Base-by-base conservation (phyloP, 2,329 filamentous ascomycete genomes). In the Trichoderma sp. region DNA sequence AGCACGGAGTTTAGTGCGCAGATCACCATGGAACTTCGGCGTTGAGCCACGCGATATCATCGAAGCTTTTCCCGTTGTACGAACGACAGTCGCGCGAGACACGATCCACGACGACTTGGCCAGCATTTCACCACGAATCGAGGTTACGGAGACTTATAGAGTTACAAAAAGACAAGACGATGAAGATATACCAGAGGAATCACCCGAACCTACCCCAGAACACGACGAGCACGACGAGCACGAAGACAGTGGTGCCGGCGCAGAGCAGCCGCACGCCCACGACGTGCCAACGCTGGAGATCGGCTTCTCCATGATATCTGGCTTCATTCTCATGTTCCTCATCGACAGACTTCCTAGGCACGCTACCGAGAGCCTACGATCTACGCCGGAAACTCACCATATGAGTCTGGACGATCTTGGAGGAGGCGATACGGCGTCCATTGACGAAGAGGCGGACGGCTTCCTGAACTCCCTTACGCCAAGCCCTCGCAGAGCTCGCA, bases 311-410 rank as follows among this genome's bases (percentile, higher is more conserved):
- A 85, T 99, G 66, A 90, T 97, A 70, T 84, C 93, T 17, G 96
- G 96, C 13, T 99, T 98, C 81, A 90, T 97, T 71, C 87, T 98
- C 74, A 99, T 99, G 96, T 98, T 97, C 79, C 88, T 99, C 26
- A 92, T 99, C 78, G 95, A 99, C 81, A 91, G 93, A 66, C 82
- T 97, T 9, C 94, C 94, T 8, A 89, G 90, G 53, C 92, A 94
- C 79, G 89, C 91, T 6, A 87, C 88, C 1, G 87, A 93, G 23
- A 86, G 87, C 53, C 83, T 93, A 47, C 90, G 91, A 76, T 84
- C 88, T 23, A 86, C 88, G 47, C 90, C 91, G 15, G 86, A 90
- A 67, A 93, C 91, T 17, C 90, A 94, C 74, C 94, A 97, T 78
- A 96, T 98, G 77, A 97, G 93, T 71, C 86, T 98, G 57, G 93